Evolutionary conservation across 306 rosid species (phyloP), one percentile per base, ranked within the genome.

Genomic region (Acacia acuminata): DNA sequence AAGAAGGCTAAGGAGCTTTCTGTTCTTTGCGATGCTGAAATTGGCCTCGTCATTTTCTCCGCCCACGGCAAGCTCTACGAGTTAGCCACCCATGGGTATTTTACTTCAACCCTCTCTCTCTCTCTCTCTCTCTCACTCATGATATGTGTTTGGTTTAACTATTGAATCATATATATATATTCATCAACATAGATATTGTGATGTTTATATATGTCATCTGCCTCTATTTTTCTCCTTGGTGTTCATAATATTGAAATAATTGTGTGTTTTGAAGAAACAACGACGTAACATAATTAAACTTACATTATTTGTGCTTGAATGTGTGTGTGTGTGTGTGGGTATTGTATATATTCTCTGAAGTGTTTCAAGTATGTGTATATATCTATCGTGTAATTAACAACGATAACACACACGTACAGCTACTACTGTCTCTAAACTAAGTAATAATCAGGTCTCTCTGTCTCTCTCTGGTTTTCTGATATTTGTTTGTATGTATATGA

Each of bases 1-100:
- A 94, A 94, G 97, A 94, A 94, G 92, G 98, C 98, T 3, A 93
- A 90, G 83, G 98, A 94, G 88, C 97, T 94, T 30, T 94, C 98
- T 74, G 97, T 93, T 70, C 88, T 94, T 38, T 94, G 98, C 84
- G 98, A 94, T 63, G 97, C 97, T 79, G 97, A 94, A 73, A 90
- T 94, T 87, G 98, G 97, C 51, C 72, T 94, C 19, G 38, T 94
- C 93, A 89, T 94, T 86, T 93, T 91, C 97, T 93, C 98, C 84
- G 77, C 97, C 20, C 95, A 93, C 80, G 98, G 98, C 75, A 94
- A 93, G 94, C 94, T 94, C 90, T 90, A 83, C 80, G 97, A 94
- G 65, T 91, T 93, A 3, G 88, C 97, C 88, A 93, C 98, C 79
- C 90, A 90, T 81, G 98, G 98, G 97, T 80, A 43, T 79, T 34